Conservation (phyloP, 2,329 filamentous ascomycete species). For the Paecilomyces formosus region DNA sequence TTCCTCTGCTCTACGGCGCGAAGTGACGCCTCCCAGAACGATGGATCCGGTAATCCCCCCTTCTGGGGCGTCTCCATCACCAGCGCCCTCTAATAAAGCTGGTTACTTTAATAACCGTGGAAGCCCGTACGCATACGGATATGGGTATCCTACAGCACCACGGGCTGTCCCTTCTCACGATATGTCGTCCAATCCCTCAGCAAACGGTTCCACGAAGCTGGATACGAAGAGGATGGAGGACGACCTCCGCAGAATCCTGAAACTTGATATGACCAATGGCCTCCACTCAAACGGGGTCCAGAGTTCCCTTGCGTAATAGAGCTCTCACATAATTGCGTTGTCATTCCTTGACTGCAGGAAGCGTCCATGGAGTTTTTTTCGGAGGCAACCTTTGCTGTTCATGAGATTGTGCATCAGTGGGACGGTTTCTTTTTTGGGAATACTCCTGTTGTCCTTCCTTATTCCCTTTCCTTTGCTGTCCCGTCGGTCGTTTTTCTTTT, state of each 20-base stretch:
- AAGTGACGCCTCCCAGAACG: constrained; percentile 13
- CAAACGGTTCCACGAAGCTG: constrained; percentile 15
- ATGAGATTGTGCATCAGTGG: not conserved
- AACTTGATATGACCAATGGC: constrained; percentile 29
- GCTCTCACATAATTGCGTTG: constrained; percentile 19
- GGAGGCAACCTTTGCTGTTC: not conserved
- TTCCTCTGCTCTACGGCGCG: constrained; percentile 24
- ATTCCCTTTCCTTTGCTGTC: not conserved
- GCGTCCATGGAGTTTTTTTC: not conserved
- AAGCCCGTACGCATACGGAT: constrained; percentile 10
- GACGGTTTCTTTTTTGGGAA: not conserved
- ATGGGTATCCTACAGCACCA: constrained; percentile 15
- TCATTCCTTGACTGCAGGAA: not conserved
- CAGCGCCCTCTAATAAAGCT: constrained; percentile 13
- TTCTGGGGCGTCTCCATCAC: constrained; percentile 12
- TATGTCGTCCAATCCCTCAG: constrained; percentile 14
- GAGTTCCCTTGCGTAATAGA: constrained; percentile 23
- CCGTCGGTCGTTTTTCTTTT: constrained; percentile 3
- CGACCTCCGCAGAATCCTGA: constrained; percentile 41
- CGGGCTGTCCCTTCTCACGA: constrained; percentile 15
- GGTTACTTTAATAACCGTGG: constrained; percentile 9
- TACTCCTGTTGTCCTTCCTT: not conserved
- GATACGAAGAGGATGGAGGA: constrained; percentile 42
- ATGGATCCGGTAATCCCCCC: constrained; percentile 10
- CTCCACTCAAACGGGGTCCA: constrained; percentile 23